Evolutionary conservation across 352 stramenopile genomes (phyloP).

Genomic region (Phytophthora europaea): DNA sequence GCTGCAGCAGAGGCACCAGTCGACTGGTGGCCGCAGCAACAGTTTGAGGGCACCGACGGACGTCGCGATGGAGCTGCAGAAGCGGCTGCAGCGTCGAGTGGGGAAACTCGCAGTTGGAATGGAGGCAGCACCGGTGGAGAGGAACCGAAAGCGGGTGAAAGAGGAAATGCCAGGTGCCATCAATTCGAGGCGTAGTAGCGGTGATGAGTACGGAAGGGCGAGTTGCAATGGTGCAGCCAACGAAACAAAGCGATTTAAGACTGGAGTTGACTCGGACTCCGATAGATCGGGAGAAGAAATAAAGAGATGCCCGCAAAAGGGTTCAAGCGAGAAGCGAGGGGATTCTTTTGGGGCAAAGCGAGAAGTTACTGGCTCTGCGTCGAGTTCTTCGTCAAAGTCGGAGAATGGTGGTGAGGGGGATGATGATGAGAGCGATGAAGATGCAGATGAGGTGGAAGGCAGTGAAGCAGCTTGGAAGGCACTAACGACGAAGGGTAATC

Average conservation of each 20-base stretch:
- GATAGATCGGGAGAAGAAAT: not conserved
- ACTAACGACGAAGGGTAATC: not conserved
- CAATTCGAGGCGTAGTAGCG: not conserved
- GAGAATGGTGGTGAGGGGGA: not conserved
- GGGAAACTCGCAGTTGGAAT: not conserved
- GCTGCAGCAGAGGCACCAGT: slow-evolving; percentile 11
- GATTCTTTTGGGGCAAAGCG: too few species aligned
- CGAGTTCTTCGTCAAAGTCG: not conserved
- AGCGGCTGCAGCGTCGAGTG: not conserved
- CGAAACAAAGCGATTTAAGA: not conserved
- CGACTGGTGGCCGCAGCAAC: slow-evolving; percentile 5
- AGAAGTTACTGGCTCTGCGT: not conserved
- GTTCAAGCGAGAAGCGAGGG: too few species aligned
- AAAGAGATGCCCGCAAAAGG: not conserved
- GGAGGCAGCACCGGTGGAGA: not conserved
- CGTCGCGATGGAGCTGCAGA: not conserved
- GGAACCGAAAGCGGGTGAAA: not conserved
- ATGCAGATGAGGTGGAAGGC: not conserved
- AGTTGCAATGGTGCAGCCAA: not conserved
- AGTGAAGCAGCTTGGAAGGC: slow-evolving; percentile 16
- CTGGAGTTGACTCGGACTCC: not conserved
- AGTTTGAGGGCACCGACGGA: not conserved
- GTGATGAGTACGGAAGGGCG: not conserved
- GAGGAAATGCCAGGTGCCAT: not conserved
- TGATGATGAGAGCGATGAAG: not conserved